Evolutionary conservation across 768 basidiomycete genomes (phyloP), one percentile per base, ranked within the genome.

Genomic region (Russula sp.): DNA sequence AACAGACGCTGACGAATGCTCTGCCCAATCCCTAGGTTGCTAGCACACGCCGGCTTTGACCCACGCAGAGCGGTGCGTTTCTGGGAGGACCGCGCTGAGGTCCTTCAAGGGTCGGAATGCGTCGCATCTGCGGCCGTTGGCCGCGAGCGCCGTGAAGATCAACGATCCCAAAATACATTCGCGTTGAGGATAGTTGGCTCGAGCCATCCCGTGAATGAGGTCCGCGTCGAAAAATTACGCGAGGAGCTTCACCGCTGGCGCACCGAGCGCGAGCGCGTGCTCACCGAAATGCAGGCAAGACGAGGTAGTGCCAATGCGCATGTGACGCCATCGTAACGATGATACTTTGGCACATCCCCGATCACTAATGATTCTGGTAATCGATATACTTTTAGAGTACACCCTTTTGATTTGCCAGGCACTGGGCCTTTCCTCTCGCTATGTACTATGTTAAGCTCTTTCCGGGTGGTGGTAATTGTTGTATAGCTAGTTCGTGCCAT

Each of bases 21-120:
- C 42, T 47, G 16, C 31, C 22, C 40, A 14, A 6, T 18, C 40
- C 44, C 16, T 60, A 94, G 94, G 64, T 77, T 99, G n/a, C 84
- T 99, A 40, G 93, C 95, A 0, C 83, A 93, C 71, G 89, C 95
- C 0, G 92, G 94, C 6, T 98, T 89, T 70, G 92, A 97, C 75
- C 90, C 95, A 3, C 83, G 87, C 40, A 77, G 79, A 51, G 91
- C 96, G 7, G 80, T 94, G 49, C 77, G 75, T 14, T 96, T 97
- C 72, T 98, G 95, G 91, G 85, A 92, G 70, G 73, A 76, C 47
- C 79, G 85, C 51, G 73, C 77, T 27, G 75, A 77, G 27, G 60
- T 59, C 11, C 68, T 74, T 47, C 70, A 73, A 37, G 73, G 59
- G 27, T 69, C 76, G 9, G 83, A 87, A 63, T 85, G 84, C 73